A percentile compares a stretch with the other conserved stretches of the same genome.
Conservation (phyloP, 257 asterid genomes). For the Nicotiana knightiana region DNA sequence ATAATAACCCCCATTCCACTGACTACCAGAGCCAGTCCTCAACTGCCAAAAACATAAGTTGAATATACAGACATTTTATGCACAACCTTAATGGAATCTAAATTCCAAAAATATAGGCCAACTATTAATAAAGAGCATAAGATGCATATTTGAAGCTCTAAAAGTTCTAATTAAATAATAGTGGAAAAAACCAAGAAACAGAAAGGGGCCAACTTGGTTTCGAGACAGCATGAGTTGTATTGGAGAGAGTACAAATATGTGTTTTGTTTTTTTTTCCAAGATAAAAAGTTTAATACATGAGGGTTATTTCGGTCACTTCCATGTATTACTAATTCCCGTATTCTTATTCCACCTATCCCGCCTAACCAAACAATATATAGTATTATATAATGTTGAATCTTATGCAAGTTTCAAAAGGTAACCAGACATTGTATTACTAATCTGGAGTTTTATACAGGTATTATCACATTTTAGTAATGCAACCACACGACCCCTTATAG, state of each 20-base stretch:
- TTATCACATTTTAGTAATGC: too few species aligned
- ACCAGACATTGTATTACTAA: too few species aligned
- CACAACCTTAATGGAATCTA: neutral
- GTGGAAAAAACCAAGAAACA: neutral
- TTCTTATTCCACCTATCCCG: too few species aligned
- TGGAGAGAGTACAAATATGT: too few species aligned
- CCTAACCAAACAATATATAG: too few species aligned
- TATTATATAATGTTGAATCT: too few species aligned
- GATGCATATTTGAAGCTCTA: neutral
- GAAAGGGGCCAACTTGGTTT: too few species aligned
- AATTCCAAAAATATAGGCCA: neutral
- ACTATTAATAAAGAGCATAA: neutral
- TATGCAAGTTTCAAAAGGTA: too few species aligned
- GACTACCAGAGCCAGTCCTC: slow-evolving; percentile 47
- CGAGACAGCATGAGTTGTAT: too few species aligned
- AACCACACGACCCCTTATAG: neutral
- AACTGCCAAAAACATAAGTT: slow-evolving; percentile 36
- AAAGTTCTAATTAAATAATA: neutral
- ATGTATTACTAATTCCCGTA: too few species aligned
- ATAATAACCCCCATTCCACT: slow-evolving; percentile 54
- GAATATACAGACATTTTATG: neutral
- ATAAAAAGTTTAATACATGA: slow-evolving; percentile 9
- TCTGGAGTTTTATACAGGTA: too few species aligned
- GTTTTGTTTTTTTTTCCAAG: neutral
- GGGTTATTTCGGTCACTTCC: too few species aligned